These are phyloP conservation scores for Elasticomyces elasticus DNA, from an alignment of 495 filamentous ascomycete species.

Conservation along the genomic window DNA sequence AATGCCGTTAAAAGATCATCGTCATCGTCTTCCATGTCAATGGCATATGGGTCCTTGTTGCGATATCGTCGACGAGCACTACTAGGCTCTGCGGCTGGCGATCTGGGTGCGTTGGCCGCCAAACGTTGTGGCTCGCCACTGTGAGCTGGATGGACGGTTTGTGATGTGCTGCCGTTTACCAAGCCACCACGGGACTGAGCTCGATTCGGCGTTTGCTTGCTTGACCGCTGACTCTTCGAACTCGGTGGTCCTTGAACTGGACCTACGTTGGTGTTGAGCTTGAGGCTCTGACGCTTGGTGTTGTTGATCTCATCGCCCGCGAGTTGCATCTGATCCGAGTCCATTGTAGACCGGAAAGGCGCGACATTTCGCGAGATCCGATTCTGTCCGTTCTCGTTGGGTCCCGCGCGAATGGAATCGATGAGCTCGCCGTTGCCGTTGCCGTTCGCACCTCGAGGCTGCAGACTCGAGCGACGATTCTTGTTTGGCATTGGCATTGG, in stretches of 20 bases:
- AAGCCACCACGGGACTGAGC: not conserved
- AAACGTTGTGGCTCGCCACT: constrained; percentile 10
- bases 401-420: constrained; percentile 84
- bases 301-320: constrained; percentile 24
- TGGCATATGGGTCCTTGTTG: constrained; percentile 80
- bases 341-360: constrained; percentile 74
- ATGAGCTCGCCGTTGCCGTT: constrained; percentile 75
- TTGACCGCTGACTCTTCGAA: not conserved
- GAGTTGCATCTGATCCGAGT: constrained; percentile 60
- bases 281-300: not conserved
- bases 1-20: constrained; percentile 41
- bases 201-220: not conserved
- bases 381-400: constrained; percentile 48
- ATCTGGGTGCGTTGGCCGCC: not conserved
- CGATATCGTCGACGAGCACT: constrained; percentile 59
- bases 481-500: constrained; percentile 5
- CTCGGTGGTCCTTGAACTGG: not conserved
- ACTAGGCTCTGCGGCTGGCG: not conserved
- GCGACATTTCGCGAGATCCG: constrained; percentile 76
- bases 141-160: constrained; percentile 11
- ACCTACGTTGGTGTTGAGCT: constrained; percentile 3
- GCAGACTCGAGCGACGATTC: constrained; percentile 35
- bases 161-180: not conserved
- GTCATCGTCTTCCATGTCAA: constrained; percentile 77
- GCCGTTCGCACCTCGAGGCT: constrained; percentile 61